Percentiles rank a stretch among this genome's conserved stretches.
phyloP scores from a whole-genome alignment of 345 rosid genomes.

The Arabidopsis suecica region DNA sequence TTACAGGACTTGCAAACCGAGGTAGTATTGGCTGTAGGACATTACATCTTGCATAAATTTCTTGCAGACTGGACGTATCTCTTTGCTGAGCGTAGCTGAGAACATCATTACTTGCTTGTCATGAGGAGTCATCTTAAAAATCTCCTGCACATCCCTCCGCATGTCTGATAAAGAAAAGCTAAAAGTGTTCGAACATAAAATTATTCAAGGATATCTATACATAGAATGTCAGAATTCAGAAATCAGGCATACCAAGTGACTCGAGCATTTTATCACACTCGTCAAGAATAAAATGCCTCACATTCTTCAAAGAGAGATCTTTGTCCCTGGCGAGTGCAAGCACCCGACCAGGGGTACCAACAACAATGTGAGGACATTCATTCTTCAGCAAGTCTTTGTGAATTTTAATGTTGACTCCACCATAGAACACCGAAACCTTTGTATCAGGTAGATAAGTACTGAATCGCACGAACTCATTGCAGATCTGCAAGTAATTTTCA shows the following conservation, averaged over 20 bases:
- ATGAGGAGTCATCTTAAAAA: constrained; percentile 98
- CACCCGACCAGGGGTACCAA: constrained; percentile 97
- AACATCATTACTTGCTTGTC: constrained; percentile 99
- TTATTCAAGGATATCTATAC: background rate
- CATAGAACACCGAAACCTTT: constrained; percentile 95
- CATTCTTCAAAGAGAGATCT: constrained; percentile 96
- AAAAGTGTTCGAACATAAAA: background rate
- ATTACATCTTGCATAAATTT: constrained; percentile 99
- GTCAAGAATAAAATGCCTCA: constrained; percentile 98
- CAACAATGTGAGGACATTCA: constrained; percentile 99
- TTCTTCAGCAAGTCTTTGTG: constrained; percentile 93
- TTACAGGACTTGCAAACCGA: constrained; percentile 58
- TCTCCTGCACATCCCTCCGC: constrained; percentile 98
- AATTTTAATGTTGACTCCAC: constrained; percentile 88
- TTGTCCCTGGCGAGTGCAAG: constrained; percentile 90
- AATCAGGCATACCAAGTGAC: constrained; percentile 71
- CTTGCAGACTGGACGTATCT: constrained; percentile 99
- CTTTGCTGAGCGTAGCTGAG: constrained; percentile 99
- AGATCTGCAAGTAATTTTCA: constrained; percentile 59
- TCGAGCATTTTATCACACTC: constrained; percentile 99
- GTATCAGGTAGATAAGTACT: constrained; percentile 89
- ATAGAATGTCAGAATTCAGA: background rate
- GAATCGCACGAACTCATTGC: constrained; percentile 97
- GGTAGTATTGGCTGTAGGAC: constrained; percentile 63
- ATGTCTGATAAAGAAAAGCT: constrained; percentile 56